Evolutionary conservation across 352 stramenopile species (phyloP), one percentile per base, ranked within the genome.

Genomic region (Pythium vanterpoolii): DNA sequence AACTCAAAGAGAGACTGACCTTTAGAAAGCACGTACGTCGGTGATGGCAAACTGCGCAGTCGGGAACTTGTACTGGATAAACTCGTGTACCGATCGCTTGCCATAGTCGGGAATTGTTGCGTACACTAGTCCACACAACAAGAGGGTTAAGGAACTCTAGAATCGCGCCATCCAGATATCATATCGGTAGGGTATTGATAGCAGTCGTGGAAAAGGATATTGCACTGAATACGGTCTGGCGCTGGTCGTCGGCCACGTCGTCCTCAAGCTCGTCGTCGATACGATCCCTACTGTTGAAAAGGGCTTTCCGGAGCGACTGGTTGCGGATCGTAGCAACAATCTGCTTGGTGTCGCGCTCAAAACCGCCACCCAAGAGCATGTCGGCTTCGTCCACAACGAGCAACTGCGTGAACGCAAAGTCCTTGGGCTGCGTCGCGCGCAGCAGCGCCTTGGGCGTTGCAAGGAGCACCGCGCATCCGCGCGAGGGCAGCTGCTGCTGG

Each of bases 381-480:
- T 93, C 84, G 45, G 84, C 84, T 50, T 93, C 84, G 59, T 93
- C 84, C 40, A 91, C 78, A 0, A 90, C 72, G n/a, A 93, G 74
- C 16, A 73, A 66, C 54, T 82, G 71, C 28, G 82, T 87, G 66
- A 87, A 93, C 33, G 77, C 77, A 62, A 93, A 89, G 63, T 93
- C 83, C 62, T 52, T 69, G 0, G 81, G 77, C 30, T 83, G 86
- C 9, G 76, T 83, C 16, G 71, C 83, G 19, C 77, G 75, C 59
- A 93, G 62, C 47, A 93, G 64, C 18, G 83, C 72, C 27, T 73
- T 73, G 2, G 83, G 81, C 28, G 83, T 93, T 23, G 81, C 81
- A 26, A 93, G 45, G 23, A 93, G 66, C 34, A 93, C 18, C 9
- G 79, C 69, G 65, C 71, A 78, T 19, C 68, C 55, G 9, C 71